phyloP scores from a whole-genome alignment of 805 yeast species.

The Candida schatavii region DNA sequence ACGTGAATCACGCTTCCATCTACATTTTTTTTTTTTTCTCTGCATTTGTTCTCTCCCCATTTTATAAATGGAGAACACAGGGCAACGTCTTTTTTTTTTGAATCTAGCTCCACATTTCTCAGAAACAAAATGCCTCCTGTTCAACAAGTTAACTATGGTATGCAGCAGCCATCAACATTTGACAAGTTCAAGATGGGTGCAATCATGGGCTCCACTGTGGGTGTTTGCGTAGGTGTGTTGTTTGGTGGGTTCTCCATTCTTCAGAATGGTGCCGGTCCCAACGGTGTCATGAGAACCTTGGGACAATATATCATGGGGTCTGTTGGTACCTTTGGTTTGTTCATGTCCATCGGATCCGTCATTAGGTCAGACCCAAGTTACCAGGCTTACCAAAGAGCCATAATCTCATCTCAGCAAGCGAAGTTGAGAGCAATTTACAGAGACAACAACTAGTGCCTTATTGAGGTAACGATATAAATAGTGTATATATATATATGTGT shows the following conservation, averaged over 20 bases:
- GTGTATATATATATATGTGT: not conserved
- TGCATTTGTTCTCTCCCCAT: not conserved
- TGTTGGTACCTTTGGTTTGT: constrained; percentile 93
- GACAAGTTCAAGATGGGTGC: constrained; percentile 99
- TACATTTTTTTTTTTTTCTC: not conserved
- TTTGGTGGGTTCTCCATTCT: constrained; percentile 92
- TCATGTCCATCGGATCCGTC: constrained; percentile 94
- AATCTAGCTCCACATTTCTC: not conserved
- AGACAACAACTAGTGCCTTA: not conserved
- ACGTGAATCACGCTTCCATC: no score
- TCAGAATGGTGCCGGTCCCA: constrained; percentile 97
- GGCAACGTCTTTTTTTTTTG: no score
- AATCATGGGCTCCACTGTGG: constrained; percentile 90
- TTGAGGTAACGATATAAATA: not conserved
- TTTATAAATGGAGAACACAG: not conserved
- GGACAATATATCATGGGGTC: constrained; percentile 97
- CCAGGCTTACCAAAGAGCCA: constrained; percentile 28
- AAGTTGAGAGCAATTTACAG: constrained; percentile 28
- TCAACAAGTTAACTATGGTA: constrained; percentile 57
- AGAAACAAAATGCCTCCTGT: constrained; percentile 67
- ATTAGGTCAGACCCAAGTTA: constrained; percentile 67
- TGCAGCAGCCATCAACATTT: constrained; percentile 74
- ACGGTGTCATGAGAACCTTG: constrained; percentile 92
- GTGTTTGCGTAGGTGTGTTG: constrained; percentile 90
- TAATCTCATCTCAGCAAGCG: constrained; percentile 26